A percentile compares a stretch with the other conserved stretches of the same genome.
These are phyloP conservation scores for Flaveria bidentis DNA, from an alignment of 129 eudicot species.

Conservation along the genomic window DNA sequence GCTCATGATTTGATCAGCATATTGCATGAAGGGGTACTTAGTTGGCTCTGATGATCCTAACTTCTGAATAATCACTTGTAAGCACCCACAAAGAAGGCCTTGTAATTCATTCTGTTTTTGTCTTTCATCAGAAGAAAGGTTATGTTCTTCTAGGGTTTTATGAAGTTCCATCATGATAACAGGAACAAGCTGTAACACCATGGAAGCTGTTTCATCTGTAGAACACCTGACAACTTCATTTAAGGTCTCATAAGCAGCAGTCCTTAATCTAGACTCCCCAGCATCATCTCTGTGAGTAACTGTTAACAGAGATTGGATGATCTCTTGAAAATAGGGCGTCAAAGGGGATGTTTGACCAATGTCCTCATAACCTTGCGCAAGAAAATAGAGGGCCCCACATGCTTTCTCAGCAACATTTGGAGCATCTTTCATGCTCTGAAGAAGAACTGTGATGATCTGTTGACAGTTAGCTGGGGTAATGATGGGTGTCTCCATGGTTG, in stretches of 20 bases:
- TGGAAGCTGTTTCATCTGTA: conserved; percentile 72
- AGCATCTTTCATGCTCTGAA: conserved; percentile 77
- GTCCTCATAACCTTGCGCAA: conserved; percentile 81
- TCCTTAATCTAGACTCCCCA: conserved; percentile 67
- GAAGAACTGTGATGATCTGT: conserved; percentile 73
- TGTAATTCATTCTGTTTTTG: conserved; percentile 75
- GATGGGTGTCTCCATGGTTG: conserved; percentile 66
- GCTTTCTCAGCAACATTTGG: conserved; percentile 91
- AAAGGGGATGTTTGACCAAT: conserved; percentile 60
- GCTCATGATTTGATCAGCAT: conserved; percentile 88
- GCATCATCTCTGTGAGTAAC: conserved; percentile 85
- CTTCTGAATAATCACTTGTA: conserved; percentile 85
- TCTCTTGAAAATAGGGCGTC: conserved; percentile 78
- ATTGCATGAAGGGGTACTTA: conserved; percentile 66
- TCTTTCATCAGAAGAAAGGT: conserved; percentile 69
- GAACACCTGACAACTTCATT: conserved; percentile 90
- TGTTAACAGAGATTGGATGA: conserved; percentile 62
- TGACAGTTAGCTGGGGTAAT: conserved; percentile 69
- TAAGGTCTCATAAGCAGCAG: conserved; percentile 81
- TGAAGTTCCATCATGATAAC: conserved; percentile 88
- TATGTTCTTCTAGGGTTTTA: conserved; percentile 69
- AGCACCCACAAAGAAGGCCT: conserved; percentile 92
- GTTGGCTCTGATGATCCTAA: conserved; percentile 67
- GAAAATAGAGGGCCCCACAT: conserved; percentile 89
- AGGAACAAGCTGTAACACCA: conserved; percentile 80